Base-by-base conservation (phyloP, 1,139 yeast species). In the Taphrina sp. region DNA sequence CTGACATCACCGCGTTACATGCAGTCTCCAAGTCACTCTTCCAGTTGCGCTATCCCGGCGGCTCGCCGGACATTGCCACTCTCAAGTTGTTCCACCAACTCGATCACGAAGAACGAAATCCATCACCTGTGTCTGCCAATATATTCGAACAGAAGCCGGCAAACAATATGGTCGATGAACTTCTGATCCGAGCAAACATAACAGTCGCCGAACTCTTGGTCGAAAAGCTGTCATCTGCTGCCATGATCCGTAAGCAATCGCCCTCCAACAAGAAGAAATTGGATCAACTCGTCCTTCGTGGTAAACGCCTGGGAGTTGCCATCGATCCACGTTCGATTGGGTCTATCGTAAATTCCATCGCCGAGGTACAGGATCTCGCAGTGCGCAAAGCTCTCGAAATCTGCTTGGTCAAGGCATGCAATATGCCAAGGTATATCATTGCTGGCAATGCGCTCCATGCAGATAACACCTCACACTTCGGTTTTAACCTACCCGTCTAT, bases 381-480 rank as follows among this genome's bases (percentile, higher is more conserved):
- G 77, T 79, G 59, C 80, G 95, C 64, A 79, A 77, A 63, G 86
- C 94, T 54, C 77, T 89, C 37, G 96, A 90, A 67, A 81, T 94
- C 0, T 74, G 87, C 59, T 72, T 92, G 60, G 82, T 76, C 72
- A 92, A 92, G 72, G 82, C 94, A 58, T 78, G 92, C 82, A 77
- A 84, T 14, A 78, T 95, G 65, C 95, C 95, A 31, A 85, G 82
- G 67, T 92, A 92, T 67, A 85, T 82, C 62, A 81, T 89, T 66
- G 95, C 96, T 8, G 96, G 95, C 20, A 84, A 83, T 67, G 83
- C 83, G 55, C 95, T 88, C 64, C 81, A 89, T 3, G 95, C 86
- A 62, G 80, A 78, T 61, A 81, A 79, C 67, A 66, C 67, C 12
- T 81, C 81, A 12, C 95, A 90, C 66, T 90, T 85, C 70, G 80